Conservation (phyloP, 2,329 filamentous ascomycete genomes). For the Hypoxylon sp. region DNA sequence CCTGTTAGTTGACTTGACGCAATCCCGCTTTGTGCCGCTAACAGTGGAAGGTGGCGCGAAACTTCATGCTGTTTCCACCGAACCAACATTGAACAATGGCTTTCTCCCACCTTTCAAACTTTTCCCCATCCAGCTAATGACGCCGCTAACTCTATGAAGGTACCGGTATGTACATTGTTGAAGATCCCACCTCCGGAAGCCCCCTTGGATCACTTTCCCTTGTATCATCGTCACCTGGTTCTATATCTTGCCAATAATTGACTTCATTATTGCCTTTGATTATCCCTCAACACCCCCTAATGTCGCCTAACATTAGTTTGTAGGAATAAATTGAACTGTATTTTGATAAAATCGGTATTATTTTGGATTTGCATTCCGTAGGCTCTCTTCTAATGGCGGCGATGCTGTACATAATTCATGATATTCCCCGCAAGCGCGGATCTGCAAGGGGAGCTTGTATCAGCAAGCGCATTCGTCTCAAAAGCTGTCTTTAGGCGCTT, state of each 20-base stretch:
- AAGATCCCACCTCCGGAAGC: conserved; percentile 41
- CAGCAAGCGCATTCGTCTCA: conserved; percentile 35
- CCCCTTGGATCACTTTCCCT: conserved; percentile 28
- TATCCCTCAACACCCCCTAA: conserved; percentile 3
- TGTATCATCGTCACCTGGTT: conserved; percentile 46
- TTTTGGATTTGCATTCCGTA: conserved; percentile 6
- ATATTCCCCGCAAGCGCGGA: conserved; percentile 20
- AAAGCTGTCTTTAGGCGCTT: conserved; percentile 16
- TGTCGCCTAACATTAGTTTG: not conserved
- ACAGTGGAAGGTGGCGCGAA: conserved; percentile 30
- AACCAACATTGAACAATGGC: conserved; percentile 9
- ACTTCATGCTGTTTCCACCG: conserved; percentile 22
- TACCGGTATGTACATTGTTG: conserved; percentile 12
- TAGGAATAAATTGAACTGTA: conserved; percentile 1
- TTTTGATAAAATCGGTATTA: not conserved
- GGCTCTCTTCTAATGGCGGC: conserved; percentile 9
- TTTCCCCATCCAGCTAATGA: conserved; percentile 24
- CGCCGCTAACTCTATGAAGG: conserved; percentile 30
- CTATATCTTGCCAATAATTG: conserved; percentile 27
- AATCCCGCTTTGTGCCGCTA: conserved; percentile 17
- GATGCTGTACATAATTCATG: not conserved
- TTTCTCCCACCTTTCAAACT: conserved; percentile 7
- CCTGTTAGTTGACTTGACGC: conserved; percentile 25
- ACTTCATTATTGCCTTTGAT: conserved; percentile 22
- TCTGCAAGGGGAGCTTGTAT: conserved; percentile 27